Evolutionary conservation across 352 stramenopile species (phyloP).

Genomic region (Hyphochytrium catenoides): DNA sequence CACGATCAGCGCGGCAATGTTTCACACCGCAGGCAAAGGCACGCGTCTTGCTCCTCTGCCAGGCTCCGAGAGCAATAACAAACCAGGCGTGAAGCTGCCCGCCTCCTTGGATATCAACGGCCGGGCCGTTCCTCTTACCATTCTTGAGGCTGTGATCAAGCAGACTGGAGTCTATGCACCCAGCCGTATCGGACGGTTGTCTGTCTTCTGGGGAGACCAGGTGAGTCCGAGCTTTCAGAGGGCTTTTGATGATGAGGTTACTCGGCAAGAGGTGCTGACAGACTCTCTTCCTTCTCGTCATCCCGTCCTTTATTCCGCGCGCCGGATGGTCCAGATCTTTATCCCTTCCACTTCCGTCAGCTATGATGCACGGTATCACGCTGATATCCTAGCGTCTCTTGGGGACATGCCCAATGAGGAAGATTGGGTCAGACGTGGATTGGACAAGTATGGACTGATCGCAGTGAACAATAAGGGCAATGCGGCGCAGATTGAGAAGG

Average conservation of each 20-base stretch:
- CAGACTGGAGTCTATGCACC: conserved; percentile 58
- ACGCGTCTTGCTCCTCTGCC: conserved; percentile 53
- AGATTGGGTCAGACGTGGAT: conserved; percentile 36
- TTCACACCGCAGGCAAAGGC: conserved; percentile 61
- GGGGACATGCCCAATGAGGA: conserved; percentile 24
- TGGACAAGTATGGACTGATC: conserved; percentile 71
- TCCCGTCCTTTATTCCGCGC: no score
- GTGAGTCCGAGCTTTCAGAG: no score
- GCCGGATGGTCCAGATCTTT: no score
- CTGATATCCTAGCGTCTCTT: conserved; percentile 64
- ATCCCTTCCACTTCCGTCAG: conserved; percentile 26
- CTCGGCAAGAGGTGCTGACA: no score
- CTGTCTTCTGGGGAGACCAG: conserved; percentile 66
- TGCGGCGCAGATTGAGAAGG: conserved; percentile 54
- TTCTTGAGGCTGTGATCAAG: conserved; percentile 58
- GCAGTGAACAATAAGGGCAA: conserved; percentile 24
- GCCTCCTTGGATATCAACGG: conserved; percentile 15
- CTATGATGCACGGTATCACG: conserved; percentile 33
- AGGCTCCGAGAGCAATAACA: conserved; percentile 68
- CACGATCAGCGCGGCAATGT: conserved; percentile 36
- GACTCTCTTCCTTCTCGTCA: no score
- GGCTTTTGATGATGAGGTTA: no score
- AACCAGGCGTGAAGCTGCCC: conserved; percentile 65
- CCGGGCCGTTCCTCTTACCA: conserved; percentile 27
- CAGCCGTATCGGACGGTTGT: conserved; percentile 32